Evolutionary conservation across 768 basidiomycete species (phyloP).

Genomic region (Boletus reticulatus): DNA sequence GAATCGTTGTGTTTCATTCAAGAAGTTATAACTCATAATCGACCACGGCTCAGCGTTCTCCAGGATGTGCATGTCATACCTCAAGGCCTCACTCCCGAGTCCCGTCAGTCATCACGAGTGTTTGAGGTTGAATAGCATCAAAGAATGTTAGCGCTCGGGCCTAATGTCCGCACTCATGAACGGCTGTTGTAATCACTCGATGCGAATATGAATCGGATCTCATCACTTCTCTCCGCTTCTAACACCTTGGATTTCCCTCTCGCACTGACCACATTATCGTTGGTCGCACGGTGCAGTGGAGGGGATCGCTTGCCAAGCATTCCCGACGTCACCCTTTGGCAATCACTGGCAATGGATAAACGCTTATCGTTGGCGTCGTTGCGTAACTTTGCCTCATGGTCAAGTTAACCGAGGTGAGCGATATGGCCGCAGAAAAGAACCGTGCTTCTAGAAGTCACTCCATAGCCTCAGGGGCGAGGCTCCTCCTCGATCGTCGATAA

Average conservation of each 20-base stretch:
- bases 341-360: neutral
- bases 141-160: neutral
- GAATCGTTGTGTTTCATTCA: neutral
- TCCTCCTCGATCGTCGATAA: neutral
- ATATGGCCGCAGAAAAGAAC: neutral
- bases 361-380: neutral
- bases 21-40: too few species aligned
- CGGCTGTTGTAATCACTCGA: neutral
- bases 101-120: neutral
- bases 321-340: slow-evolving; percentile 20
- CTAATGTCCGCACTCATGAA: neutral
- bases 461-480: too few species aligned
- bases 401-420: neutral
- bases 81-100: neutral
- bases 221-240: neutral
- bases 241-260: neutral
- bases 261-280: neutral
- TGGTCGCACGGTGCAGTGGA: neutral
- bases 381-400: neutral
- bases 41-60: neutral
- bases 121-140: neutral
- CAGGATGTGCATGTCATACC: neutral
- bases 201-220: too few species aligned
- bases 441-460: neutral
- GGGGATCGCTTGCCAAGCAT: too few species aligned